Conservation (phyloP, 108 stramenopile species). For the Cylindrotheca closterium region DNA sequence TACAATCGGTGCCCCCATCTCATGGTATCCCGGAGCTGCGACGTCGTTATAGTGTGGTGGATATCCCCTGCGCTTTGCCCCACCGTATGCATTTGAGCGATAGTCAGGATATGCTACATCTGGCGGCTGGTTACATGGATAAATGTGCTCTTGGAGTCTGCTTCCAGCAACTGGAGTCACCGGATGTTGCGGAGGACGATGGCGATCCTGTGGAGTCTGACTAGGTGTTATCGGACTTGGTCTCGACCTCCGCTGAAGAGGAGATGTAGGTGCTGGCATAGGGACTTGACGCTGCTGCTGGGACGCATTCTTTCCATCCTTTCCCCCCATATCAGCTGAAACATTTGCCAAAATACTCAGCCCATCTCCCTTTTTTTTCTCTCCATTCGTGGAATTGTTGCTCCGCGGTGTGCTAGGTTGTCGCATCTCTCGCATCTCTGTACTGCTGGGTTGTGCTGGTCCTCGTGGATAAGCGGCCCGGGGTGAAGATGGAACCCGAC, state of each 20-base stretch:
- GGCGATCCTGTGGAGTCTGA: slow-evolving; percentile 19
- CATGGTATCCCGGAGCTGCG: background rate
- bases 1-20: slow-evolving; percentile 7
- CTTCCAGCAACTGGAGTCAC: slow-evolving; percentile 4
- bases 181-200: background rate
- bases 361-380: slow-evolving; percentile 32
- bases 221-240: slow-evolving; percentile 37
- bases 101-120: slow-evolving; percentile 5
- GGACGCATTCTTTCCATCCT: slow-evolving; percentile 9
- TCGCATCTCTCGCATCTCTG: background rate
- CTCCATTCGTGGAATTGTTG: background rate
- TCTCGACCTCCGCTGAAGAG: slow-evolving; percentile 17
- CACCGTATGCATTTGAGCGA: slow-evolving; percentile 2
- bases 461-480: background rate
- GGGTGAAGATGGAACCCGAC: background rate
- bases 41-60: slow-evolving; percentile 14
- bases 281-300: slow-evolving; percentile 3
- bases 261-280: slow-evolving; percentile 31
- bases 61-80: slow-evolving; percentile 7
- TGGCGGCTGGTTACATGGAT: slow-evolving; percentile 9
- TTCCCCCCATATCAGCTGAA: slow-evolving; percentile 31
- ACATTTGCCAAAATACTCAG: slow-evolving; percentile 42
- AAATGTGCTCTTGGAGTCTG: slow-evolving; percentile 6
- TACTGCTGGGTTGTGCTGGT: background rate
- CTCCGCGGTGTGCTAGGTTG: background rate